These are phyloP conservation scores for Clarireedia monteithiana DNA, from an alignment of 2,329 filamentous ascomycete genomes.

Conservation along the genomic window DNA sequence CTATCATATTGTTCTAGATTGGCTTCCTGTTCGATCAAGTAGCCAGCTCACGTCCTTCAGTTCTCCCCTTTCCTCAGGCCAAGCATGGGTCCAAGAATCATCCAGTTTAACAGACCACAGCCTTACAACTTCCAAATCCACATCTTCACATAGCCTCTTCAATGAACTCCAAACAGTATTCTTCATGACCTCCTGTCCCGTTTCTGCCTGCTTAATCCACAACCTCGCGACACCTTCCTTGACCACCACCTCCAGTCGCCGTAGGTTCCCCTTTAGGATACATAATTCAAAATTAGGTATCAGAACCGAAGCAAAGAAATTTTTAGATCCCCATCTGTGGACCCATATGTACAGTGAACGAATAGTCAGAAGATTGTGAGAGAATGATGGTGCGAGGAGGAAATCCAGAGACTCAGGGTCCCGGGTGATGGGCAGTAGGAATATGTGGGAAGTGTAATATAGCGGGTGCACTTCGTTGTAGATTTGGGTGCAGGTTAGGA, in stretches of 20 bases:
- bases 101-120: slow-evolving; percentile 1
- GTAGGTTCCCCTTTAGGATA: slow-evolving; percentile 23
- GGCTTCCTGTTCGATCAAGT: not conserved
- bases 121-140: slow-evolving; percentile 15
- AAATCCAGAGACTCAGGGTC: slow-evolving; percentile 14
- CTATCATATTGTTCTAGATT: not conserved
- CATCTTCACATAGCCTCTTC: slow-evolving; percentile 18
- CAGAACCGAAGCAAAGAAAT: slow-evolving; percentile 16
- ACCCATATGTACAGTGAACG: slow-evolving; percentile 14
- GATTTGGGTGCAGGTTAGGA: slow-evolving; percentile 21
- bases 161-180: slow-evolving; percentile 10
- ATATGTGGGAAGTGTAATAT: slow-evolving; percentile 23
- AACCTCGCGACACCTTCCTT: slow-evolving; percentile 4
- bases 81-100: no score
- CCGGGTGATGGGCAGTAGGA: slow-evolving; percentile 16
- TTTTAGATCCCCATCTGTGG: slow-evolving; percentile 19
- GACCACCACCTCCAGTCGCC: slow-evolving; percentile 20
- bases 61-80: not conserved
- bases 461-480: slow-evolving; percentile 23
- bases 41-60: slow-evolving; percentile 10
- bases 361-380: slow-evolving; percentile 15
- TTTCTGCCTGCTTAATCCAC: not conserved
- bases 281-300: slow-evolving; percentile 19
- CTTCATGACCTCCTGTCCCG: not conserved
- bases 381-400: slow-evolving; percentile 13